Percentiles rank a stretch among this genome's conserved stretches.
Conservation (phyloP, 192 early-diverging fungal species). For the Coemansia sp. region DNA sequence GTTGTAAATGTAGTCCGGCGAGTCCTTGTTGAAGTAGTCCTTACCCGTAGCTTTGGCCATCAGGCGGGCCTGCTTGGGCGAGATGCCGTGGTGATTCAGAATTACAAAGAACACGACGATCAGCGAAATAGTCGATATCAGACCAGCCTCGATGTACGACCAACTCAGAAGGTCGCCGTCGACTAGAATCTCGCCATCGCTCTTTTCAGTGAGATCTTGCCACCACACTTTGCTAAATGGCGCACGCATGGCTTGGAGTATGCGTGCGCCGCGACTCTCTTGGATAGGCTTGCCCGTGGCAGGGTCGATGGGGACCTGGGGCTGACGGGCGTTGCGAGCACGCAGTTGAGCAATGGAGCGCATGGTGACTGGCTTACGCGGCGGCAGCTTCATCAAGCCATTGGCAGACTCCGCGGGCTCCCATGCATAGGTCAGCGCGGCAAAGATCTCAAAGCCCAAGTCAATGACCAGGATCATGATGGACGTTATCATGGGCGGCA, state of each 20-base stretch:
- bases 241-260: constrained; percentile 32
- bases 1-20: constrained; percentile 43
- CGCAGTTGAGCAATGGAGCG: constrained; percentile 72
- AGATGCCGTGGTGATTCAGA: constrained; percentile 64
- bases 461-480: constrained; percentile 90
- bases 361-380: constrained; percentile 83
- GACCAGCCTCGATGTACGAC: constrained; percentile 84
- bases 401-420: constrained; percentile 76
- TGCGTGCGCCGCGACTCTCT: constrained; percentile 21
- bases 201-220: constrained; percentile 62
- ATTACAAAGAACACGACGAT: constrained; percentile 78
- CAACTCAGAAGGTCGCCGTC: constrained; percentile 78
- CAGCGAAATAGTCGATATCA: constrained; percentile 73
- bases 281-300: constrained; percentile 54
- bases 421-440: constrained; percentile 87
- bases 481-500: constrained; percentile 77
- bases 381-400: constrained; percentile 84
- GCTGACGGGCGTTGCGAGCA: constrained; percentile 51
- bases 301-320: constrained; percentile 52
- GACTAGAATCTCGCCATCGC: constrained; percentile 84
- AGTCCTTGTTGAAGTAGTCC: constrained; percentile 54
- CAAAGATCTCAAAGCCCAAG: constrained; percentile 90
- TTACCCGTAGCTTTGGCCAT: constrained; percentile 56
- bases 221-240: constrained; percentile 61
- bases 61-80: constrained; percentile 58